Conservation (phyloP, 352 stramenopile species). For the Phytophthora pluvialis region DNA sequence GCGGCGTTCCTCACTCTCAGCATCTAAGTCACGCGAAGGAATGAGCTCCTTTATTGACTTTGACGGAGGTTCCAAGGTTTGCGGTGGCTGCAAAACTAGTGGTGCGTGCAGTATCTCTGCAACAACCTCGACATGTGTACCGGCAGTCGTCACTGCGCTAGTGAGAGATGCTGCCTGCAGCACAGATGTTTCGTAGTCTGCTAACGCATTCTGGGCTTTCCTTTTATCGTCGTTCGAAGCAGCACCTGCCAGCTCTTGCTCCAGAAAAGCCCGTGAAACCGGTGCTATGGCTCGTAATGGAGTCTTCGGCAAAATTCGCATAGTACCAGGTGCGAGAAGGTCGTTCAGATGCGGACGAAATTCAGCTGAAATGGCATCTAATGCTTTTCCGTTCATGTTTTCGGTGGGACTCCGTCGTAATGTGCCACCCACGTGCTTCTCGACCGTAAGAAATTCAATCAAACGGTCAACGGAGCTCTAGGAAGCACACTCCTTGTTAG, state of each 20-base stretch:
- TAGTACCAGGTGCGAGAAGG: slow-evolving; percentile 43
- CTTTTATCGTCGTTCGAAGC: slow-evolving; percentile 80
- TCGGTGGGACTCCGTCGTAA: slow-evolving; percentile 47
- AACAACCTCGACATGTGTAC: slow-evolving; percentile 38
- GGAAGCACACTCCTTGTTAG: slow-evolving; percentile 2
- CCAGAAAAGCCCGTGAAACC: slow-evolving; percentile 50
- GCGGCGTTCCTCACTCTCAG: slow-evolving; percentile 51
- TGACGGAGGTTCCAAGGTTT: slow-evolving; percentile 26
- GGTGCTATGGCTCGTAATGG: slow-evolving; percentile 36
- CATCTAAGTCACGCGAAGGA: slow-evolving; percentile 48
- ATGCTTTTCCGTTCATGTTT: slow-evolving; percentile 25
- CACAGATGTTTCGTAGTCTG: slow-evolving; percentile 63
- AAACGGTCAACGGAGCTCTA: slow-evolving; percentile 47
- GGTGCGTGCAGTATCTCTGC: slow-evolving; percentile 43
- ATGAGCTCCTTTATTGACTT: slow-evolving; percentile 61
- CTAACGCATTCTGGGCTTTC: slow-evolving; percentile 61
- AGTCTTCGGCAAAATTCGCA: slow-evolving; percentile 11
- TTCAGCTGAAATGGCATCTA: slow-evolving; percentile 41
- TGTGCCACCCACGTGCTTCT: slow-evolving; percentile 46
- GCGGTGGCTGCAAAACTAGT: slow-evolving; percentile 49
- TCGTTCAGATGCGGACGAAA: slow-evolving; percentile 47
- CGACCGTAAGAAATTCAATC: slow-evolving; percentile 53
- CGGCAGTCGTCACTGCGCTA: slow-evolving; percentile 21
- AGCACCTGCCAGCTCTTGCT: slow-evolving; percentile 62
- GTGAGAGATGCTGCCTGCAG: slow-evolving; percentile 39